Conservation (phyloP, 371 early-diverging fungal species). For the Chytridium lagenaria region DNA sequence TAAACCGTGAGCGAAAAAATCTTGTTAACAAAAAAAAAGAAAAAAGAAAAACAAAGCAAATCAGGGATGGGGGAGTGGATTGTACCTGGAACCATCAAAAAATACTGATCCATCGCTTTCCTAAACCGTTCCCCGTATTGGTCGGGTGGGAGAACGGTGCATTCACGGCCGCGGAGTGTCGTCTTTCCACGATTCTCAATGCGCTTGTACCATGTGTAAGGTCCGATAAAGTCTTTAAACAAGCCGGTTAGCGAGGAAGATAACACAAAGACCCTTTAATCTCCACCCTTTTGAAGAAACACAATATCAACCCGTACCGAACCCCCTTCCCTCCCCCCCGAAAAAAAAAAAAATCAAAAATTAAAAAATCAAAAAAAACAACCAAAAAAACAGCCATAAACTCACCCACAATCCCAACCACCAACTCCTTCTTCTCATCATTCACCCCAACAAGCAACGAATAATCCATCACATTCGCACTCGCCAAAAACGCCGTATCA, state of each 20-base stretch:
- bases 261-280: too few species aligned
- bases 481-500: slow-evolving; percentile 87
- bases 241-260: not conserved
- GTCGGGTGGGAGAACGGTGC: slow-evolving; percentile 90
- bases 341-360: slow-evolving; percentile 16
- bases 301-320: slow-evolving; percentile 4
- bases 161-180: slow-evolving; percentile 83
- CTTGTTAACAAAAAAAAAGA: not conserved
- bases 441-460: slow-evolving; percentile 91
- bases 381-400: not conserved
- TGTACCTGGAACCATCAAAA: slow-evolving; percentile 25
- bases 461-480: slow-evolving; percentile 94
- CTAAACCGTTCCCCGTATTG: slow-evolving; percentile 92
- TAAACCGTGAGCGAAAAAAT: too few species aligned
- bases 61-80: not conserved
- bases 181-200: slow-evolving; percentile 96
- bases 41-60: not conserved
- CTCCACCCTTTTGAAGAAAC: too few species aligned
- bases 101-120: slow-evolving; percentile 75
- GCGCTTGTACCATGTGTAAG: slow-evolving; percentile 97
- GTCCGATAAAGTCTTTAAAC: slow-evolving; percentile 84
- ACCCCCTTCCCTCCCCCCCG: too few species aligned
- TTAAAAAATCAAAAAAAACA: not conserved
- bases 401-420: slow-evolving; percentile 91
- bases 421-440: slow-evolving; percentile 76